Base-by-base conservation (phyloP, 371 early-diverging fungal genomes). In the Mucor velutinosus region DNA sequence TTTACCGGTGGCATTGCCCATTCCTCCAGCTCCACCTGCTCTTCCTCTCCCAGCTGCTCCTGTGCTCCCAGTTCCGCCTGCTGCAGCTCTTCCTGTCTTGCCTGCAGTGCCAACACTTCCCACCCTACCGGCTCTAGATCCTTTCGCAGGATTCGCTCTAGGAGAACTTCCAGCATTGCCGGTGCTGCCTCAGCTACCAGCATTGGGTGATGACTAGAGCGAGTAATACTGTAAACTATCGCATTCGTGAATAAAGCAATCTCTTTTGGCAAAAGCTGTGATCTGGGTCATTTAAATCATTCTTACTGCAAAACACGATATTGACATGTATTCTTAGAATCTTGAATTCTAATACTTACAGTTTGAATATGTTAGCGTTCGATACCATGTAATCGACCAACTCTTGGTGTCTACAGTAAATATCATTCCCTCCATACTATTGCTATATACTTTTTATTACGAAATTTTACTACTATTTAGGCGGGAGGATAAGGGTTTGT, bases 1-100 rank as follows among this genome's bases (percentile, higher is more conserved):
- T 19, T 2, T 59, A 32, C 30, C 47, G 30, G 39, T n/a, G 25
- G 61, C 10, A n/a, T 10, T 14, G 25, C 64, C 55, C 55, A 11
- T 33, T 49, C 19, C 43, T 14, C 39, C 64, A 27, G 41, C 41
- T 1, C 41, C 41, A 17, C 5, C 41, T 53, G 53, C 25, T 14
- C 23, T 53, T 53, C 12, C 61, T 23, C 7, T 47, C 14, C 65
- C 65, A 23, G 49, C 47, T 32, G 43, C 58, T 12, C 64, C 64
- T 43, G 49, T 33, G 0, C 17, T 61, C 15, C 62, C 62, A n/a
- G 21, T n/a, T 19, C 51, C 30, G 3, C 7, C 39, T 23, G 15
- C 49, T 33, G 29, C 23, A 2, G 35, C 32, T 21, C 61, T 29
- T 23, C 56, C 61, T 4, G 56, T 1, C 15, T 14, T 60, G 12